Evolutionary conservation across 495 filamentous ascomycete species (phyloP).

Genomic region (Lasiosphaeris hirsuta): DNA sequence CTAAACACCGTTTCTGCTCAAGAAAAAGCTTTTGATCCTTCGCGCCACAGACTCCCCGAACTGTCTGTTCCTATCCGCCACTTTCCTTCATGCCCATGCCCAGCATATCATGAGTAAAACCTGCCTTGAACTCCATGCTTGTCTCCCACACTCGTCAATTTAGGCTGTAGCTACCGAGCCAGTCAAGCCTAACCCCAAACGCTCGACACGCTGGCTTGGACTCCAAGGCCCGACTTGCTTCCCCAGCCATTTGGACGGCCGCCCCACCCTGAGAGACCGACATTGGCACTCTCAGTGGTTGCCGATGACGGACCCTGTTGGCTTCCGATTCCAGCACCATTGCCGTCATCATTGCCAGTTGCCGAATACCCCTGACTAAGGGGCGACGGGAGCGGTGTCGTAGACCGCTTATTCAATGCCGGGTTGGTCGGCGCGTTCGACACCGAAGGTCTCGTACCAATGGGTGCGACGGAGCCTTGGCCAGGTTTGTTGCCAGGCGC

Average conservation of each 20-base stretch:
- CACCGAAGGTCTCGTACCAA: conserved; percentile 77
- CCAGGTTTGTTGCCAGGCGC: conserved; percentile 49
- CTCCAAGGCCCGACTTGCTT: conserved; percentile 63
- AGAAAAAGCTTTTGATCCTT: conserved; percentile 2
- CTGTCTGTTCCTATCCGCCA: not conserved
- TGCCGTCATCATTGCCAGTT: conserved; percentile 33
- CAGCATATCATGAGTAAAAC: conserved; percentile 3
- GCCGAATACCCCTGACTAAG: conserved; percentile 74
- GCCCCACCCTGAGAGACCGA: conserved; percentile 60
- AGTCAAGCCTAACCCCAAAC: conserved; percentile 63
- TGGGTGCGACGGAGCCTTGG: conserved; percentile 71
- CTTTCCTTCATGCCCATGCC: not conserved
- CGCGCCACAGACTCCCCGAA: not conserved
- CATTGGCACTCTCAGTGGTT: conserved; percentile 34
- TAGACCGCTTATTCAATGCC: conserved; percentile 77
- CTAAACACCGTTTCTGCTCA: not conserved
- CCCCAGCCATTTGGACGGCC: conserved; percentile 72
- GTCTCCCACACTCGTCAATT: not conserved
- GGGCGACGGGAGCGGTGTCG: conserved; percentile 85
- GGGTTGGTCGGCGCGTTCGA: conserved; percentile 57
- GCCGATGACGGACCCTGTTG: conserved; percentile 38
- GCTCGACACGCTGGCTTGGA: conserved; percentile 76
- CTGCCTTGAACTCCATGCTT: conserved; percentile 1
- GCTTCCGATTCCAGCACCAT: conserved; percentile 30
- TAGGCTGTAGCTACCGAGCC: not conserved